phyloP scores from a whole-genome alignment of 1,139 yeast species.

The Hyphopichia buzzinii region DNA sequence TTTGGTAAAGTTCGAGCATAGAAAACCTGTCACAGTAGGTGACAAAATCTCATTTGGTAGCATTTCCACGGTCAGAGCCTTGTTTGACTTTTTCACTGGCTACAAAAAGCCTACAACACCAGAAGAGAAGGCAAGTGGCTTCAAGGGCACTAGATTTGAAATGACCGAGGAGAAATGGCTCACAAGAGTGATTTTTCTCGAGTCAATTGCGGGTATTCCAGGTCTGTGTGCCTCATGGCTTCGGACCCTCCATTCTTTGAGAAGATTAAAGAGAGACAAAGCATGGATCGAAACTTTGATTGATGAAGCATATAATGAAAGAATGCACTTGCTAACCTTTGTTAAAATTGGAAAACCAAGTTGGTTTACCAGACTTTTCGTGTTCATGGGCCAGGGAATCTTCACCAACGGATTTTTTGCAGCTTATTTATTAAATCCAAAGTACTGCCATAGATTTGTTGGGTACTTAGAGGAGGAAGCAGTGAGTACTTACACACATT shows the following conservation, averaged over 20 bases:
- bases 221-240: slow-evolving; percentile 75
- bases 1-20: slow-evolving; percentile 48
- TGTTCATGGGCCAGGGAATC: slow-evolving; percentile 69
- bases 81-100: slow-evolving; percentile 66
- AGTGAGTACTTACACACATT: slow-evolving; percentile 65
- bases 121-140: slow-evolving; percentile 31
- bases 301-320: slow-evolving; percentile 78
- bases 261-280: slow-evolving; percentile 62
- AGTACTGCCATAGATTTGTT: slow-evolving; percentile 71
- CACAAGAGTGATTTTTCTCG: slow-evolving; percentile 65
- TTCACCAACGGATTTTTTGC: slow-evolving; percentile 67
- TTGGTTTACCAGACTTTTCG: slow-evolving; percentile 52
- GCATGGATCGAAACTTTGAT: slow-evolving; percentile 76
- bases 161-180: slow-evolving; percentile 71
- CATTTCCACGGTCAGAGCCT: slow-evolving; percentile 42
- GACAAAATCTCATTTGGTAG: slow-evolving; percentile 55
- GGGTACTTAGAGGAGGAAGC: slow-evolving; percentile 83
- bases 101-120: slow-evolving; percentile 50
- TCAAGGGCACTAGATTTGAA: slow-evolving; percentile 46
- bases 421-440: slow-evolving; percentile 58
- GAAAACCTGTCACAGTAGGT: slow-evolving; percentile 45
- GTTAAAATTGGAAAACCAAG: slow-evolving; percentile 66
- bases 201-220: slow-evolving; percentile 76
- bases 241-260: slow-evolving; percentile 61
- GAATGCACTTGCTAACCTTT: slow-evolving; percentile 74